Conservation (phyloP, 1,139 yeast genomes). For the Debaryomycetaceae sp. region DNA sequence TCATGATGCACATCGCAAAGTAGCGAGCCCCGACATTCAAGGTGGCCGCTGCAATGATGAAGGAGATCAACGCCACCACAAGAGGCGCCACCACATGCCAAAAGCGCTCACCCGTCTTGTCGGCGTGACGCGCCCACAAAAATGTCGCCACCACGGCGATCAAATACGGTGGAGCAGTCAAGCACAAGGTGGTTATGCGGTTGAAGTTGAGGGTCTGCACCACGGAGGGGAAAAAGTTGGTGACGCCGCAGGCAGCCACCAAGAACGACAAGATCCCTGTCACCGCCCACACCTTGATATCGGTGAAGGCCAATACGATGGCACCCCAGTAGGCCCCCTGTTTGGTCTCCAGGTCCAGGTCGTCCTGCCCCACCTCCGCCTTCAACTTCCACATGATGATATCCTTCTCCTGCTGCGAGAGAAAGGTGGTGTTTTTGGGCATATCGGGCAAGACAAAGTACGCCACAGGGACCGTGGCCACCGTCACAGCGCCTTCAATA, state of each 20-base stretch:
- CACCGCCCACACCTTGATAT: constrained; percentile 43
- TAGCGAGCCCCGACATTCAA: constrained; percentile 56
- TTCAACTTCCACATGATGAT: constrained; percentile 44
- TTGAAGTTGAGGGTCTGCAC: constrained; percentile 50
- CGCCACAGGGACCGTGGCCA: constrained; percentile 50
- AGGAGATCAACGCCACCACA: constrained; percentile 40
- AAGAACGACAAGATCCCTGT: constrained; percentile 44
- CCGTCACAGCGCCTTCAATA: constrained; percentile 70
- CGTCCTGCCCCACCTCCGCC: constrained; percentile 37
- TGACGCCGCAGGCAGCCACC: constrained; percentile 56
- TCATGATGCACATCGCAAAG: constrained; percentile 59
- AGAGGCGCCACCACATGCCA: constrained; percentile 49
- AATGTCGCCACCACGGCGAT: constrained; percentile 51
- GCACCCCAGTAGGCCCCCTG: constrained; percentile 33
- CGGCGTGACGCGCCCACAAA: constrained; percentile 55
- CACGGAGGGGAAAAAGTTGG: constrained; percentile 59
- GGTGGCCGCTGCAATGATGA: constrained; percentile 52
- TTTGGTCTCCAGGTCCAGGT: constrained; percentile 27
- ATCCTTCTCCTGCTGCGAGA: constrained; percentile 44
- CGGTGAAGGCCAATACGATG: constrained; percentile 36
- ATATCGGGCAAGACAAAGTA: constrained; percentile 68
- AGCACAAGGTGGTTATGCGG: constrained; percentile 45
- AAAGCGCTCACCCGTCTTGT: constrained; percentile 52
- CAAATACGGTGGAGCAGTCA: constrained; percentile 60
- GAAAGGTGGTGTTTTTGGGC: constrained; percentile 52